Conservation (phyloP, 495 filamentous ascomycete genomes). For the Entonaema liquescens region DNA sequence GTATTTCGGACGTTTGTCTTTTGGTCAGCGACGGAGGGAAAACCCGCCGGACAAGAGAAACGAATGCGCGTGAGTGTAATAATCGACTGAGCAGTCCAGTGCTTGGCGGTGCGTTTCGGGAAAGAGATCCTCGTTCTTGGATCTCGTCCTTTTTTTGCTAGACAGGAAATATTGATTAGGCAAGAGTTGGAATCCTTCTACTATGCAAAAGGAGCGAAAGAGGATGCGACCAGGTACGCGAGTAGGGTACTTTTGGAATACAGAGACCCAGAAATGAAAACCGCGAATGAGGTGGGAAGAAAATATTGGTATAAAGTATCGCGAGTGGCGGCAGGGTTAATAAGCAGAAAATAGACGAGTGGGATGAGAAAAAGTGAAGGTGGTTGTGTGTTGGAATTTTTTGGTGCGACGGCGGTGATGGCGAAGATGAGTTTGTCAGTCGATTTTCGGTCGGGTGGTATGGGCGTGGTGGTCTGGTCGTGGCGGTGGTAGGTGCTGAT, state of each 20-base stretch:
- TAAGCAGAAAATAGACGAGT: slow-evolving; percentile 28
- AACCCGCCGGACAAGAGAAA: slow-evolving; percentile 11
- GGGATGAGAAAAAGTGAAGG: slow-evolving; percentile 38
- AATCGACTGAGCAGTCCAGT: slow-evolving; percentile 18
- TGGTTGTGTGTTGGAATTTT: slow-evolving; percentile 43
- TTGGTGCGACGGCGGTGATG: slow-evolving; percentile 45
- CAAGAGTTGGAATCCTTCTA: slow-evolving; percentile 28
- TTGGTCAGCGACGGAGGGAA: slow-evolving; percentile 38
- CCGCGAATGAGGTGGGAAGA: slow-evolving; percentile 26
- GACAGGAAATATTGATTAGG: slow-evolving; percentile 27
- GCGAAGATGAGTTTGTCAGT: slow-evolving; percentile 45
- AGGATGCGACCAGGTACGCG: slow-evolving; percentile 36
- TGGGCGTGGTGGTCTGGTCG: slow-evolving; percentile 40
- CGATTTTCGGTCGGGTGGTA: slow-evolving; percentile 44
- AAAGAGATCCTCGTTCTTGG: slow-evolving; percentile 25
- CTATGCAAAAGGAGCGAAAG: slow-evolving; percentile 37
- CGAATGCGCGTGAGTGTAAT: slow-evolving; percentile 25
- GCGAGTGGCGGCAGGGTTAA: slow-evolving; percentile 21
- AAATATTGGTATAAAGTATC: slow-evolving; percentile 24
- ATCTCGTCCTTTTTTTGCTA: slow-evolving; percentile 14
- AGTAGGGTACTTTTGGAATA: slow-evolving; percentile 28
- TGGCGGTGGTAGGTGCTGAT: slow-evolving; percentile 40
- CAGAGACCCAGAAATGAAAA: slow-evolving; percentile 25
- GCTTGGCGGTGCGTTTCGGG: slow-evolving; percentile 9
- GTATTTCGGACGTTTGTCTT: slow-evolving; percentile 14